Evolutionary conservation across 768 basidiomycete species (phyloP), one percentile per base, ranked within the genome.

Genomic region (Lyophyllum semitale): DNA sequence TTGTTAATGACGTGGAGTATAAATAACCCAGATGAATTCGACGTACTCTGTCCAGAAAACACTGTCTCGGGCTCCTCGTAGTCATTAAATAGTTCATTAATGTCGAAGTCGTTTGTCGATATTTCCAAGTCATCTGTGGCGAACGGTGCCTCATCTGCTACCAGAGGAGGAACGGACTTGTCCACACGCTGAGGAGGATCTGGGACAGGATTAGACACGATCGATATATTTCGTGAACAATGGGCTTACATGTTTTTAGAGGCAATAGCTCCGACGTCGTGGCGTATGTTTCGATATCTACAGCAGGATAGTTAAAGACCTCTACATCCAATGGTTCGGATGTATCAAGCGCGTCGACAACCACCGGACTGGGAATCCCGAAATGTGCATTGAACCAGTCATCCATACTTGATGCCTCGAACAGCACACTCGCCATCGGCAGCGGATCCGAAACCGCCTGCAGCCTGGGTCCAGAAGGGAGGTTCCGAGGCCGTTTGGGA

Each of bases 371-470:
- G 0, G 71, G 71, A 4, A 69, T 62, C 1, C 63, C 55, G 38
- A 75, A 73, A 43, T 58, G 60, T 2, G 58, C 51, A 25, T 67
- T 53, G 44, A 73, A 73, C 77, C 75, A 77, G 29, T 70, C 59
- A 17, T 76, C 72, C 11, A 74, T 46, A 0, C 62, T 47, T 13
- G 58, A 56, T 25, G 59, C 68, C 4, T 53, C 60, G 9, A 54
- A 40, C 0, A 40, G 8, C 3, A 59, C 45, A 42, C 53, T 17
- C 35, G 53, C 26, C 17, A 49, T 30, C 45, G 71, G 67, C 0
- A 69, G 61, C 15, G 76, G 65, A 48, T 73, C 66, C 0, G 72
- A 76, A 2, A 67, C 66, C 1, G 65, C 23, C 18, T 71, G 68
- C 1, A 60, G 46, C 8, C 62, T 65, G 4, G 70, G 66, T 35